Percentiles rank a stretch among this genome's conserved stretches.
These are phyloP conservation scores for Spathaspora gorwiae DNA, from an alignment of 805 yeast species.

Conservation along the genomic window DNA sequence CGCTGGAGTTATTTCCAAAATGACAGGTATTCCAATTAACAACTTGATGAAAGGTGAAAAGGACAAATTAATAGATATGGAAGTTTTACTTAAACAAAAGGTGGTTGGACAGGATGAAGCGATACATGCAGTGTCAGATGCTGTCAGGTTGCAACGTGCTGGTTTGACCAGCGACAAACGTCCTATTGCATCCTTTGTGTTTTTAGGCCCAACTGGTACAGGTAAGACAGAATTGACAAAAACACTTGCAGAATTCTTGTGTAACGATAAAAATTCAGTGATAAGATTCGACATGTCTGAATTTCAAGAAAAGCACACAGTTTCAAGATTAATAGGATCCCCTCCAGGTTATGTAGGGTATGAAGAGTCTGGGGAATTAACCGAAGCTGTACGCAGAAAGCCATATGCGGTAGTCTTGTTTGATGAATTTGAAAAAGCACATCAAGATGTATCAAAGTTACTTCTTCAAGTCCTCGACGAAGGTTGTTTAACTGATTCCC, in stretches of 20 bases:
- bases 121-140: conserved; percentile 81
- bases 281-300: conserved; percentile 97
- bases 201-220: conserved; percentile 97
- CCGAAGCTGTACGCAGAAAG: conserved; percentile 92
- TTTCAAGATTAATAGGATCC: conserved; percentile 89
- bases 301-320: conserved; percentile 90
- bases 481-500: conserved; percentile 91
- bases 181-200: conserved; percentile 95
- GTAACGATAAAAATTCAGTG: conserved; percentile 82
- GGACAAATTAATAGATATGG: conserved; percentile 87
- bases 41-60: conserved; percentile 91
- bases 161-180: conserved; percentile 92
- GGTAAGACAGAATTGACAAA: conserved; percentile 97
- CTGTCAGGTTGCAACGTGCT: conserved; percentile 93
- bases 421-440: conserved; percentile 97
- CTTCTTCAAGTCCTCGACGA: conserved; percentile 91
- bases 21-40: conserved; percentile 94
- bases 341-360: conserved; percentile 98
- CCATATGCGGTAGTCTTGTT: conserved; percentile 91
- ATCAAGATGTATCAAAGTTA: conserved; percentile 88
- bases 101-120: conserved; percentile 98
- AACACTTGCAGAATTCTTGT: conserved; percentile 84
- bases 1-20: conserved; percentile 83
- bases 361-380: conserved; percentile 93
- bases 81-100: conserved; percentile 63